Conservation (phyloP, 2,329 filamentous ascomycete species). For the Samsoniella hepiali region DNA sequence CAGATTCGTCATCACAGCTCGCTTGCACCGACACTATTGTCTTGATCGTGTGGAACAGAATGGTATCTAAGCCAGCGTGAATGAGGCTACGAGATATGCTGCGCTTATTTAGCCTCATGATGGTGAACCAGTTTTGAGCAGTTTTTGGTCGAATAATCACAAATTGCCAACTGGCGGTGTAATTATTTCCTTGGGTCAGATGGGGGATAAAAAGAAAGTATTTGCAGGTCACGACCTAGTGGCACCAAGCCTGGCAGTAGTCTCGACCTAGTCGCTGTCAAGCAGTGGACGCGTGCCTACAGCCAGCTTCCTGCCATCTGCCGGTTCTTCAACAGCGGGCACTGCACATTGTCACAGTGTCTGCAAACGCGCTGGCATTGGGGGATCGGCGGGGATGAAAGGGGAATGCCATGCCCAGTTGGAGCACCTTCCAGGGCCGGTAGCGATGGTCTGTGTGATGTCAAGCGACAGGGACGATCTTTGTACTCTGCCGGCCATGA, state of each 20-base stretch:
- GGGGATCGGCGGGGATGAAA: background rate
- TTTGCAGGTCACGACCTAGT: no score
- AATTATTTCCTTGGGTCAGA: background rate
- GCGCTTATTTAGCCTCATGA: background rate
- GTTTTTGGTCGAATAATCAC: background rate
- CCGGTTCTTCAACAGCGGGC: no score
- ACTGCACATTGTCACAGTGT: background rate
- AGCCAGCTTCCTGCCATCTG: no score
- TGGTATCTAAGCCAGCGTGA: no score
- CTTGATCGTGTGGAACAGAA: background rate
- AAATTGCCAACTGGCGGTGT: background rate
- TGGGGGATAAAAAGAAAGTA: background rate
- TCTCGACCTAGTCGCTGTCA: no score
- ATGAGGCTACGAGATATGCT: background rate
- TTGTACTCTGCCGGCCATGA: background rate
- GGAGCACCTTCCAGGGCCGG: background rate
- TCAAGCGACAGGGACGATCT: constrained; percentile 7
- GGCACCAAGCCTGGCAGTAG: no score
- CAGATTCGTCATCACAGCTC: background rate
- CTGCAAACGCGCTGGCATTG: background rate
- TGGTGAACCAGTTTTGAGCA: background rate
- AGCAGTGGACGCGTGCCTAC: no score
- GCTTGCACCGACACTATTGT: background rate
- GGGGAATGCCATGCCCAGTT: background rate
- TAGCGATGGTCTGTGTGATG: background rate